Conservation (phyloP, 768 basidiomycete genomes). For the Termitomyces sp. region DNA sequence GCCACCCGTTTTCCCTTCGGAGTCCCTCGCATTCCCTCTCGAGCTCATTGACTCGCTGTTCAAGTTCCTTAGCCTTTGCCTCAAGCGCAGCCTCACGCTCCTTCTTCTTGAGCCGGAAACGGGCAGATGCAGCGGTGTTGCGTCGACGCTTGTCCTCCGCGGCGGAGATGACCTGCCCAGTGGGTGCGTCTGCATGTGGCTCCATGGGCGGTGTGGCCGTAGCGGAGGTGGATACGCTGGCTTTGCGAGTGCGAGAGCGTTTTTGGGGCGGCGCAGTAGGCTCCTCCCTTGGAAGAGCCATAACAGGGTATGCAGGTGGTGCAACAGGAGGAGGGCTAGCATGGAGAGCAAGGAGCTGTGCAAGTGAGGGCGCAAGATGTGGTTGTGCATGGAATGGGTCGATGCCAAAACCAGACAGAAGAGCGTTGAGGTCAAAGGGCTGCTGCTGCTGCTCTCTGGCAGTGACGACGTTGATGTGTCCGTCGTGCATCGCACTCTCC, state of each 20-base stretch:
- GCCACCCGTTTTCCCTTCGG: conserved; percentile 87
- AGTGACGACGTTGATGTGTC: conserved; percentile 58
- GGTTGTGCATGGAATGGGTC: conserved; percentile 37
- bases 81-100: conserved; percentile 90
- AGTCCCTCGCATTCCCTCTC: conserved; percentile 91
- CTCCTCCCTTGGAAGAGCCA: conserved; percentile 23
- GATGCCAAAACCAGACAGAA: conserved; percentile 37
- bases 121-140: conserved; percentile 90
- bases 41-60: conserved; percentile 71
- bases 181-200: conserved; percentile 21
- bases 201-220: conserved; percentile 27
- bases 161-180: conserved; percentile 37
- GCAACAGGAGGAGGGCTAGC: conserved; percentile 28
- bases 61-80: conserved; percentile 79
- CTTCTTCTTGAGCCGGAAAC: conserved; percentile 95
- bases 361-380: conserved; percentile 48
- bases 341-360: conserved; percentile 67
- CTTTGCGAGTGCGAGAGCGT: conserved; percentile 54
- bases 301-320: conserved; percentile 21
- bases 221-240: conserved; percentile 33
- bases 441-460: conserved; percentile 34
- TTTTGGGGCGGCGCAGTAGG: conserved; percentile 36
- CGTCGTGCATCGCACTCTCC: conserved; percentile 46
- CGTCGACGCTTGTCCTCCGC: conserved; percentile 90
- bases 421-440: conserved; percentile 36